Evolutionary conservation across 1,139 yeast genomes (phyloP).

Genomic region (Kodamaea sp.): DNA sequence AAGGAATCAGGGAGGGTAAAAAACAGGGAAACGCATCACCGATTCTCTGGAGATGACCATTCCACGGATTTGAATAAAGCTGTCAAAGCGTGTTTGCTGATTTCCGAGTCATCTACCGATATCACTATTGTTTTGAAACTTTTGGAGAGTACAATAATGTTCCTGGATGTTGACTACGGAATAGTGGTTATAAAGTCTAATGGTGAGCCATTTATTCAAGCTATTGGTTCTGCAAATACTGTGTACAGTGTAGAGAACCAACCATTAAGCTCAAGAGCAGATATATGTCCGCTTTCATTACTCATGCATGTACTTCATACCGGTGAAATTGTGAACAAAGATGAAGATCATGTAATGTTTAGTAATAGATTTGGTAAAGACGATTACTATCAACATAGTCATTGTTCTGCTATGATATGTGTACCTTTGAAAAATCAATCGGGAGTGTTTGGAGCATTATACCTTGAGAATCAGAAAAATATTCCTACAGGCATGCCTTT

Average conservation of each 20-base stretch:
- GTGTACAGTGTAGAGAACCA: slow-evolving; percentile 39
- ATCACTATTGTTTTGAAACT: slow-evolving; percentile 41
- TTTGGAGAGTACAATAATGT: slow-evolving; percentile 41
- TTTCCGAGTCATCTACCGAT: slow-evolving; percentile 48
- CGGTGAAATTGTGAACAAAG: slow-evolving; percentile 40
- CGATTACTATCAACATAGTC: slow-evolving; percentile 39
- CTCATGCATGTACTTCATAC: slow-evolving; percentile 41
- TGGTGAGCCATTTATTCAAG: slow-evolving; percentile 41
- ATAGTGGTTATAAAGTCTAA: slow-evolving; percentile 36
- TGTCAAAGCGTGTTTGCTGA: slow-evolving; percentile 48
- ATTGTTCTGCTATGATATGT: slow-evolving; percentile 42
- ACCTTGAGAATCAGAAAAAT: slow-evolving; percentile 40
- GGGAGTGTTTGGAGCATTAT: slow-evolving; percentile 49
- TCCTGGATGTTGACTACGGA: slow-evolving; percentile 49
- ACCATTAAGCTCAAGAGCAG: slow-evolving; percentile 43
- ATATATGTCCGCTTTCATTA: slow-evolving; percentile 47
- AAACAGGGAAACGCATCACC: background rate
- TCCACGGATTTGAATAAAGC: slow-evolving; percentile 20
- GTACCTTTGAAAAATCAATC: slow-evolving; percentile 49
- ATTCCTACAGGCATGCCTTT: slow-evolving; percentile 10
- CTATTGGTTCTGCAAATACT: slow-evolving; percentile 44
- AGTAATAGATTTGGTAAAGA: slow-evolving; percentile 39
- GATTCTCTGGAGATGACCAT: slow-evolving; percentile 2
- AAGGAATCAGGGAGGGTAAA: too few species aligned
- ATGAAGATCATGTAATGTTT: slow-evolving; percentile 39